Conservation (phyloP, 2,329 filamentous ascomycete species). For the Fusarium sp. region DNA sequence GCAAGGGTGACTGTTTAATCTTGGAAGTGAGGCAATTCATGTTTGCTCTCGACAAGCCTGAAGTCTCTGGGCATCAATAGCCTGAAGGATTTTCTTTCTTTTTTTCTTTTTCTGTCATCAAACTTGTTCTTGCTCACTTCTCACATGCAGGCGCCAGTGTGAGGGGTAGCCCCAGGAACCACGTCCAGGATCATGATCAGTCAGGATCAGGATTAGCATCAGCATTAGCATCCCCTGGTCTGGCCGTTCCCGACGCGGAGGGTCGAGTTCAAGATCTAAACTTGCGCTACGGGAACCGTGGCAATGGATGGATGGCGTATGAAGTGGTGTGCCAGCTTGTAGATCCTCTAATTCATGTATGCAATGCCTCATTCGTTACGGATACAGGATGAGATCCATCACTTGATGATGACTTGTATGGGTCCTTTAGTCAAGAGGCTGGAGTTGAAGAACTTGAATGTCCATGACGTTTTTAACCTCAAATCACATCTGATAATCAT, state of each 20-base stretch:
- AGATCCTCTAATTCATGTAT: constrained; percentile 26
- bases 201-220: constrained; percentile 36
- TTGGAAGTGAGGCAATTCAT: constrained; percentile 4
- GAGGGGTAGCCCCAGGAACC: constrained; percentile 47
- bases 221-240: neutral
- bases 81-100: neutral
- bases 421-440: constrained; percentile 10
- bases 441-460: constrained; percentile 1
- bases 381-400: neutral
- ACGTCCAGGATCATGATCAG: constrained; percentile 42
- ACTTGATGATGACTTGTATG: constrained; percentile 6
- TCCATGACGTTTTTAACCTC: constrained; percentile 21
- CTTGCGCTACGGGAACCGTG: constrained; percentile 20
- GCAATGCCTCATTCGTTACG: constrained; percentile 21
- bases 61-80: constrained; percentile 5
- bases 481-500: neutral
- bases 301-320: constrained; percentile 11
- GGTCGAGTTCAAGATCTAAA: neutral
- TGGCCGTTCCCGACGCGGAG: neutral
- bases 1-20: constrained; percentile 7
- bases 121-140: constrained; percentile 40
- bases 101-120: constrained; percentile 36
- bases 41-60: neutral
- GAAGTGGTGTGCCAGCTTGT: constrained; percentile 33
- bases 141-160: constrained; percentile 41